Evolutionary conservation across 192 early-diverging fungal species (phyloP).

Genomic region (Umbelopsis vinacea): DNA sequence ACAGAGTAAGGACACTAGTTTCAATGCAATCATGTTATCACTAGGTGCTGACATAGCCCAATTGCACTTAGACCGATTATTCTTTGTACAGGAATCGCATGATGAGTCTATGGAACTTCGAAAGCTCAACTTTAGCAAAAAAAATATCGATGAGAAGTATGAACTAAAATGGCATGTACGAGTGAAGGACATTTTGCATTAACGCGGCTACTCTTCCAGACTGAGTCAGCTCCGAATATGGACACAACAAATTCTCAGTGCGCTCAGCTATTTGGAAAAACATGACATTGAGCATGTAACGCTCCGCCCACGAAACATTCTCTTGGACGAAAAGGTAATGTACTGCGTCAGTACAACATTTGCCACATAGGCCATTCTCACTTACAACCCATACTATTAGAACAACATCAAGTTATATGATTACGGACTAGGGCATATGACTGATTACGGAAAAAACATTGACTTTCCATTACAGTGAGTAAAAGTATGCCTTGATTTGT

Average conservation of each 20-base stretch:
- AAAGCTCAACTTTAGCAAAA: neutral
- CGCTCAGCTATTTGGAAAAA: slow-evolving; percentile 51
- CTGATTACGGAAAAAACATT: slow-evolving; percentile 53
- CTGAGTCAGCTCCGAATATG: slow-evolving; percentile 43
- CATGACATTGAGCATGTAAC: slow-evolving; percentile 52
- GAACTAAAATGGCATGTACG: neutral
- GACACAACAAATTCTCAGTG: slow-evolving; percentile 58
- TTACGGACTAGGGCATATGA: slow-evolving; percentile 65
- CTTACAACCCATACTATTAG: slow-evolving; percentile 28
- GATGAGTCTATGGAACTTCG: slow-evolving; percentile 34
- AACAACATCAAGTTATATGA: slow-evolving; percentile 52
- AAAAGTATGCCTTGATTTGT: neutral
- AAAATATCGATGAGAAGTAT: slow-evolving; percentile 11
- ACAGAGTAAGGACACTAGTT: slow-evolving; percentile 44
- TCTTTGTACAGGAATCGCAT: slow-evolving; percentile 59
- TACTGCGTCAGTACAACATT: neutral
- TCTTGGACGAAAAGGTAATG: slow-evolving; percentile 53
- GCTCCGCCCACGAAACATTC: slow-evolving; percentile 49
- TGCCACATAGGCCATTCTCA: neutral
- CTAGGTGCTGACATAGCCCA: neutral
- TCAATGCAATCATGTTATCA: neutral
- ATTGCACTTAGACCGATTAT: slow-evolving; percentile 51
- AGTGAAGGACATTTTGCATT: neutral
- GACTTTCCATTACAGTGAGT: slow-evolving; percentile 64
- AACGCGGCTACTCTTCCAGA: neutral